A percentile compares a stretch with the other conserved stretches of the same genome.
These are phyloP conservation scores for Achaetomiella virescens DNA, from an alignment of 495 filamentous ascomycete species.

Conservation along the genomic window DNA sequence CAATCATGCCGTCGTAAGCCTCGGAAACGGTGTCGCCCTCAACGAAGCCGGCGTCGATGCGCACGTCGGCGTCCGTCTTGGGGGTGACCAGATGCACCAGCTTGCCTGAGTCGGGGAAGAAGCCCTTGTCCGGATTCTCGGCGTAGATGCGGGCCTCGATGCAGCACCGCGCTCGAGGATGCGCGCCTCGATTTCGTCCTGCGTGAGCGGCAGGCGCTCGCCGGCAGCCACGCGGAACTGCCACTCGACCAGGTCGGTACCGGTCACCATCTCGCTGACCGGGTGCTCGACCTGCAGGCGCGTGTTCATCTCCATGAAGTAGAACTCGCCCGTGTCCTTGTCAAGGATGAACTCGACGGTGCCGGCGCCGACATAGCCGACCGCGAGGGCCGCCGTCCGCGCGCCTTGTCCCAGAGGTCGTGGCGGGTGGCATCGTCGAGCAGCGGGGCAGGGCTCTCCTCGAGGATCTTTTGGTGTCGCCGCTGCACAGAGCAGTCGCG, in stretches of 20 bases:
- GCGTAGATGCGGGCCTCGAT: constrained; percentile 97
- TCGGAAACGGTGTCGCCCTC: constrained; percentile 87
- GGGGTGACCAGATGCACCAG: constrained; percentile 79
- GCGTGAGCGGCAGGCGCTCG: constrained; percentile 74
- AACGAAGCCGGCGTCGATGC: constrained; percentile 89
- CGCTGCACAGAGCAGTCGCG: constrained; percentile 83
- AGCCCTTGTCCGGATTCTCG: constrained; percentile 83
- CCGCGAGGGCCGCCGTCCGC: constrained; percentile 80
- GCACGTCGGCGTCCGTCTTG: constrained; percentile 57
- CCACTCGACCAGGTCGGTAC: constrained; percentile 92
- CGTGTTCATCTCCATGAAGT: constrained; percentile 99
- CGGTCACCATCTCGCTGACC: constrained; percentile 94
- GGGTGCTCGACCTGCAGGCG: constrained; percentile 95
- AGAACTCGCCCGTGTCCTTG: constrained; percentile 87
- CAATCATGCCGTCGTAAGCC: constrained; percentile 99
- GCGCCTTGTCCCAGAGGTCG: constrained; percentile 92
- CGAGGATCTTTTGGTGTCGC: constrained; percentile 93
- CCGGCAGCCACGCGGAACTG: constrained; percentile 91
- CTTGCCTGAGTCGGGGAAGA: constrained; percentile 89
- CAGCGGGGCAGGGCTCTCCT: constrained; percentile 91
- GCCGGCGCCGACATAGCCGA: constrained; percentile 91
- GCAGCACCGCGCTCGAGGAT: constrained; percentile 72
- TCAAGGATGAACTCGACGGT: constrained; percentile 99
- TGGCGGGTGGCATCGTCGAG: constrained; percentile 70
- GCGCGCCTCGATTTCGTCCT: constrained; percentile 69